Conservation (phyloP, 768 basidiomycete species). For the Podaxis carcinomalis region DNA sequence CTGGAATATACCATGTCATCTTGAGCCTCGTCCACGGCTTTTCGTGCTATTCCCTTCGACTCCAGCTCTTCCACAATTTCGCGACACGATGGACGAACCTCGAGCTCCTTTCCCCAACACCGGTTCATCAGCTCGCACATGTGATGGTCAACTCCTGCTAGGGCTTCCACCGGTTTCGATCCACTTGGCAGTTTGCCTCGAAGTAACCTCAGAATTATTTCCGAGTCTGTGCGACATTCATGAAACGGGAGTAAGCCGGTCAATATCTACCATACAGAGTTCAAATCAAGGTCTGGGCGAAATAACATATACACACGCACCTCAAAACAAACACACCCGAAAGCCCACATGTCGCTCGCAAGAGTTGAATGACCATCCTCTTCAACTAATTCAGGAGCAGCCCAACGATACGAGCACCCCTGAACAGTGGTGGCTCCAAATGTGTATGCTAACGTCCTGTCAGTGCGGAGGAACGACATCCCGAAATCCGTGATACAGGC, state of each 20-base stretch:
- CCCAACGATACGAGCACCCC: conserved; percentile 11
- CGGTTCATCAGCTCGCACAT: background rate
- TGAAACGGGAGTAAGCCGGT: background rate
- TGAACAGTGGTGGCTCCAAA: background rate
- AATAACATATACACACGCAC: background rate
- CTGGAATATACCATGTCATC: background rate
- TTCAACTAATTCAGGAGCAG: conserved; percentile 15
- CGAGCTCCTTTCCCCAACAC: background rate
- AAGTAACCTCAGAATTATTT: background rate
- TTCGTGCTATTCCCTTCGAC: background rate
- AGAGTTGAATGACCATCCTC: background rate
- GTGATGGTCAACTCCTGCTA: background rate
- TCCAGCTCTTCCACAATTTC: background rate
- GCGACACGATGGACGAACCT: background rate
- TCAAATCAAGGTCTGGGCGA: background rate
- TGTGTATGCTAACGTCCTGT: background rate
- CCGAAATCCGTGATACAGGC: conserved; percentile 16
- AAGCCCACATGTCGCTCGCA: conserved; percentile 16
- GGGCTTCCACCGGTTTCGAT: background rate
- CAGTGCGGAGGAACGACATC: conserved; percentile 7
- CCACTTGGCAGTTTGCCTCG: background rate
- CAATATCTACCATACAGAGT: background rate
- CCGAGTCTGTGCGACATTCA: background rate
- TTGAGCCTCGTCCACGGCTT: background rate
- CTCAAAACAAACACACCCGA: conserved; percentile 15